Percentiles rank a stretch among this genome's conserved stretches.
phyloP scores from a whole-genome alignment of 2,329 filamentous ascomycete genomes.

The Epichloe gansuensis region DNA sequence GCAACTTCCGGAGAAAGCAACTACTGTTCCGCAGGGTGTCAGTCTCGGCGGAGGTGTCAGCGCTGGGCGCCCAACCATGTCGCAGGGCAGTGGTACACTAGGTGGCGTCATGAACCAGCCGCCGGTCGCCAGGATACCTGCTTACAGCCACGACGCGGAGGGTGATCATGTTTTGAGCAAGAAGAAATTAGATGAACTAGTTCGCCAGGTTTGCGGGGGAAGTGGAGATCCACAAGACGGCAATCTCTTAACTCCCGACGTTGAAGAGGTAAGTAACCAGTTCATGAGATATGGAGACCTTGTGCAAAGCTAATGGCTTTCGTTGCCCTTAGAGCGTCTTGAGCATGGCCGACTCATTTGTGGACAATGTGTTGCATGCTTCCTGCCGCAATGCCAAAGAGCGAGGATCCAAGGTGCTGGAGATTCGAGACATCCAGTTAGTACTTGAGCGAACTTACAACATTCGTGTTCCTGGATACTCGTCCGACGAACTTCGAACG shows the following conservation, averaged over 20 bases:
- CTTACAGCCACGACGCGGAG: constrained; percentile 80
- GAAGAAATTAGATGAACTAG: constrained; percentile 92
- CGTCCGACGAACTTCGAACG: constrained; percentile 84
- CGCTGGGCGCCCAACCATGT: constrained; percentile 68
- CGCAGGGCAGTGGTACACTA: constrained; percentile 61
- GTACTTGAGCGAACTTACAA: constrained; percentile 78
- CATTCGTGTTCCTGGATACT: constrained; percentile 87
- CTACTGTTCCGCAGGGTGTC: constrained; percentile 62
- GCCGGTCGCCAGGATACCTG: constrained; percentile 67
- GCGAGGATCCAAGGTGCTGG: constrained; percentile 77
- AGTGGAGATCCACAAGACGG: constrained; percentile 59
- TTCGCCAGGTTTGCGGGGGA: constrained; percentile 82
- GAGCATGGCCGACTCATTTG: constrained; percentile 82
- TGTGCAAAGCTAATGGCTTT: constrained; percentile 8
- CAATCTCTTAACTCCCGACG: constrained; percentile 75
- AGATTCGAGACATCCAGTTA: constrained; percentile 76
- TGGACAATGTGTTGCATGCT: constrained; percentile 77
- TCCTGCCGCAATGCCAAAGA: constrained; percentile 91
- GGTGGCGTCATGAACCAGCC: constrained; percentile 82
- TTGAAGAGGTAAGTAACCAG: constrained; percentile 66
- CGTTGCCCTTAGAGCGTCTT: constrained; percentile 57
- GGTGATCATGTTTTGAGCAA: constrained; percentile 91
- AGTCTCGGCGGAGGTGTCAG: constrained; percentile 49
- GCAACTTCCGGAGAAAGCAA: constrained; percentile 54
- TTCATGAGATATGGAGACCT: not conserved